phyloP scores from a whole-genome alignment of 805 yeast species.

The Wickerhamiella bombiphila region DNA sequence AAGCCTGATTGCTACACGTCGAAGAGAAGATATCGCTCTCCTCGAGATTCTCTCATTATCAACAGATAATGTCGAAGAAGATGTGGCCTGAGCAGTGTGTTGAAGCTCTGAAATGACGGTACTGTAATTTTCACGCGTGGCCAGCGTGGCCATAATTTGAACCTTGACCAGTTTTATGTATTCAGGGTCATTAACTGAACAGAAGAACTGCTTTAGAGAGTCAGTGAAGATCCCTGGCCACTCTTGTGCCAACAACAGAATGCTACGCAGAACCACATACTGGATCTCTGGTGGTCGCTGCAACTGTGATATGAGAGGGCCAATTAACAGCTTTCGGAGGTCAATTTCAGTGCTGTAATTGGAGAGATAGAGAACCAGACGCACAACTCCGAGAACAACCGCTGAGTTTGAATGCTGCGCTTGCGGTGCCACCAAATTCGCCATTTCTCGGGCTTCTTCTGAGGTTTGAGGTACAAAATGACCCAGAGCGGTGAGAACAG shows the following conservation, averaged over 20 bases:
- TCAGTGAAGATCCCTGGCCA: conserved; percentile 34
- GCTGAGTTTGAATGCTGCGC: conserved; percentile 70
- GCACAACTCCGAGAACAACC: conserved; percentile 63
- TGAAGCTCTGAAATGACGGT: conserved; percentile 59
- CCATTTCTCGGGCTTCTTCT: conserved; percentile 49
- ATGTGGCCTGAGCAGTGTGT: conserved; percentile 25
- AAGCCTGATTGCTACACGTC: conserved; percentile 71
- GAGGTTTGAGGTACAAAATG: conserved; percentile 55
- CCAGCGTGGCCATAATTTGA: conserved; percentile 70
- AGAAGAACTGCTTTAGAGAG: conserved; percentile 36
- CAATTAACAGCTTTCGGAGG: conserved; percentile 10
- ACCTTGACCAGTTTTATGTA: conserved; percentile 82
- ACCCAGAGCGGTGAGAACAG: conserved; percentile 50
- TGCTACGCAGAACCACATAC: conserved; percentile 68
- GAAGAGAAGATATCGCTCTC: conserved; percentile 78
- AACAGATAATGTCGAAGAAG: no score
- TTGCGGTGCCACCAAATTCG: conserved; percentile 52
- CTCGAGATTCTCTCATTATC: conserved; percentile 78
- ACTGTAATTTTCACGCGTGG: conserved; percentile 45
- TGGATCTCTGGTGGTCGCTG: conserved; percentile 57
- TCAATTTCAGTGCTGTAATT: conserved; percentile 33
- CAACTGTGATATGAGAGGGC: conserved; percentile 47
- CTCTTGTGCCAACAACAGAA: conserved; percentile 39
- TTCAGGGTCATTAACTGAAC: conserved; percentile 71
- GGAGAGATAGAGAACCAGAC: conserved; percentile 53